Evolutionary conservation across 805 yeast genomes (phyloP).

Genomic region (Ogataea wickerhamii): DNA sequence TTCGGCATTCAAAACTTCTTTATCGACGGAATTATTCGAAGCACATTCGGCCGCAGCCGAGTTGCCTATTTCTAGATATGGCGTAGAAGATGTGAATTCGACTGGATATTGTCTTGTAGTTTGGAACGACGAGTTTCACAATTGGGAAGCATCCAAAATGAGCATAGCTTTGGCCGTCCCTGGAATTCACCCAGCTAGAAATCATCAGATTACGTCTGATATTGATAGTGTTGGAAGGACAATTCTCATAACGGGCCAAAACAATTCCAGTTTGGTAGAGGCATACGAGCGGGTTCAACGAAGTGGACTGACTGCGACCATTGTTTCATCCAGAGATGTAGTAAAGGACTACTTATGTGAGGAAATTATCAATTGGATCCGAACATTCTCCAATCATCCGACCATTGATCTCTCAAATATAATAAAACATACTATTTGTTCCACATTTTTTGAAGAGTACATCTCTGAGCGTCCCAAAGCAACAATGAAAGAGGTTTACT

Average conservation of each 20-base stretch:
- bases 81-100: constrained; percentile 35
- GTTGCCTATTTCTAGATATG: constrained; percentile 34
- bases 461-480: constrained; percentile 34
- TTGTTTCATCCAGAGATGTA: constrained; percentile 49
- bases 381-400: constrained; percentile 37
- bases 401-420: constrained; percentile 35
- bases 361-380: constrained; percentile 50
- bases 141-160: constrained; percentile 35
- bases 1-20: not conserved
- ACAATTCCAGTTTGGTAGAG: constrained; percentile 17
- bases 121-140: constrained; percentile 81
- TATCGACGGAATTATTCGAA: constrained; percentile 8
- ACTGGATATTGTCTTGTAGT: constrained; percentile 46
- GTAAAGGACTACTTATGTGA: constrained; percentile 45
- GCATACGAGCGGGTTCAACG: constrained; percentile 13
- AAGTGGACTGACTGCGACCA: constrained; percentile 54
- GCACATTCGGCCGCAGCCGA: constrained; percentile 30
- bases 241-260: constrained; percentile 36
- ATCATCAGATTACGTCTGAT: constrained; percentile 33
- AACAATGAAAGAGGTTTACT: constrained; percentile 11
- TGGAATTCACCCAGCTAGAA: constrained; percentile 3
- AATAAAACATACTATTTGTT: constrained; percentile 42
- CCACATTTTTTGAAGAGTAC: constrained; percentile 37
- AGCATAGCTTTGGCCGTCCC: constrained; percentile 19
- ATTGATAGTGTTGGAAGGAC: constrained; percentile 52